Base-by-base conservation (phyloP, 163 green algal genomes). In the Chloroidium sp. region DNA sequence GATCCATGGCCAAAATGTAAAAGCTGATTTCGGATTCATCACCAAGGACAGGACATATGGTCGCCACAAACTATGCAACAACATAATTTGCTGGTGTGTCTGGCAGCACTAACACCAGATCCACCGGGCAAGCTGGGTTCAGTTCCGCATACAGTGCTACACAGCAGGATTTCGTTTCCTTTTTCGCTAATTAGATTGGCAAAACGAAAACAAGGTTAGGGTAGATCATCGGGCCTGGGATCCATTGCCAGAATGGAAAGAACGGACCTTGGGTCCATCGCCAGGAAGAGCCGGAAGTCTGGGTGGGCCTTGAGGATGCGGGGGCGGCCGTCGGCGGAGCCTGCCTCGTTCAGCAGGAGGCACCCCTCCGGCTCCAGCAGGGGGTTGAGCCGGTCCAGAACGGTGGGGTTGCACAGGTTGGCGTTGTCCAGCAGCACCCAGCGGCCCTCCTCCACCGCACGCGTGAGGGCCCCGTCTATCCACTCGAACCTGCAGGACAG, bases 401-500 rank as follows among this genome's bases (percentile, higher is more conserved):
- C 96, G 0, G 94, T 96, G 2, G 97, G 92, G 84, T 95, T 97
- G 90, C 94, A 98, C 84, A 98, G 88, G 88, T 99, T 99, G 60
- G 97, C 96, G 77, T 97, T 96, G 80, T 98, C 95, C 74, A 99
- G 90, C 75, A 99, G 88, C 62, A 99, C 91, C 97, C 97, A 99
- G 12, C 91, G 87, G 2, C 97, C 97, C 2, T 84, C 69, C 87
- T 96, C 89, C 2, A 80, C 77, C 58, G 94, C 95, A 4, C 87
- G 86, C 0, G 95, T 93, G 72, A 99, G 86, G 12, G 86, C 89
- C 36, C 97, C 96, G 80, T 99, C 96, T 14, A 99, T 93, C 96
- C 96, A 99, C 85, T 98, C 94, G 89, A 99, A 99, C 10, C 92
- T 91, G 61, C 96, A 94, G 8, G 6, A 72, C 6, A 72, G 64